A percentile compares a stretch with the other conserved stretches of the same genome.
Evolutionary conservation across 2,329 filamentous ascomycete species (phyloP).

Genomic region (Diaporthe vexans): DNA sequence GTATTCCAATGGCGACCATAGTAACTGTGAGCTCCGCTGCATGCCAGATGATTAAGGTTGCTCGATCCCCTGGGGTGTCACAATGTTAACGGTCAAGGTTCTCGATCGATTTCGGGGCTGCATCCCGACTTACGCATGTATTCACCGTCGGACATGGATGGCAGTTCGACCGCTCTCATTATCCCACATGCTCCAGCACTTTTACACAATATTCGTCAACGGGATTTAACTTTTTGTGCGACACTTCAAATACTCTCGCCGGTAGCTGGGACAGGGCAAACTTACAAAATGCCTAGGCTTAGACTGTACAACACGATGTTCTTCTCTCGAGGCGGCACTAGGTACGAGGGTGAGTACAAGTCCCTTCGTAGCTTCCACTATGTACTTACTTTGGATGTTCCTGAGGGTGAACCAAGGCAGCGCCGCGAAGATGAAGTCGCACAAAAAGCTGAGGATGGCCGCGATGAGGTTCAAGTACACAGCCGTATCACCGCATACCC

Average conservation of each 20-base stretch:
- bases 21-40: constrained; percentile 32
- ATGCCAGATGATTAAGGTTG: constrained; percentile 25
- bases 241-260: neutral
- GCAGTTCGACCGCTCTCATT: constrained; percentile 30
- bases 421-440: constrained; percentile 29
- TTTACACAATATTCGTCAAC: too few species aligned
- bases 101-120: rapidly evolving
- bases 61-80: neutral
- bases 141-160: constrained; percentile 25
- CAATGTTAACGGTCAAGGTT: neutral
- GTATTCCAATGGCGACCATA: constrained; percentile 31
- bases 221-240: neutral
- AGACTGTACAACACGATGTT: constrained; percentile 27
- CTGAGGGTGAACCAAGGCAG: constrained; percentile 26
- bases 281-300: constrained; percentile 33
- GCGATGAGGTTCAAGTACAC: constrained; percentile 27
- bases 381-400: constrained; percentile 17
- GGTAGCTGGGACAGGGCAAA: neutral
- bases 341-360: neutral
- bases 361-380: neutral
- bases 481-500: constrained; percentile 20
- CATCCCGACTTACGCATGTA: constrained; percentile 14
- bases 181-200: constrained; percentile 32
- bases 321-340: constrained; percentile 28
- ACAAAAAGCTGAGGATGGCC: constrained; percentile 25